Percentiles rank a stretch among this genome's conserved stretches.
Conservation (phyloP, 768 basidiomycete species). For the Amanita molliuscula region DNA sequence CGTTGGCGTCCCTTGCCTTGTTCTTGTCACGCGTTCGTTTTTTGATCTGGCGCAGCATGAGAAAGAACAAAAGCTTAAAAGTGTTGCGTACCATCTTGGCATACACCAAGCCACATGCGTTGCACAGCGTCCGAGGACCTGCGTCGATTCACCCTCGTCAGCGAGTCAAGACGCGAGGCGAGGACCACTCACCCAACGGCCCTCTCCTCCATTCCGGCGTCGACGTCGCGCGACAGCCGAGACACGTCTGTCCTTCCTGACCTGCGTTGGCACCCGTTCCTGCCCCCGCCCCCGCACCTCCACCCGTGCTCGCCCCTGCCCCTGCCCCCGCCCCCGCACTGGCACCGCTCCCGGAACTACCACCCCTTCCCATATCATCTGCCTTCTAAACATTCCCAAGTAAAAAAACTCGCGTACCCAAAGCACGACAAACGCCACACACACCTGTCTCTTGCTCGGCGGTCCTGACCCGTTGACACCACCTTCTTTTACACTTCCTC, state of each 20-base stretch:
- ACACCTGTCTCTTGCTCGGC: slow-evolving; percentile 12
- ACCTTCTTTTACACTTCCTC: too few species aligned
- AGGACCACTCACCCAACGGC: slow-evolving; percentile 53
- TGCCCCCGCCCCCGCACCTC: slow-evolving; percentile 28
- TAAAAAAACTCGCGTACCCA: slow-evolving; percentile 1
- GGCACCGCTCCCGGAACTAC: slow-evolving; percentile 11
- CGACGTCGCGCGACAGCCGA: slow-evolving; percentile 75
- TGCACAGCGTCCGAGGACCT: slow-evolving; percentile 80
- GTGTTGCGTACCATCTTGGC: slow-evolving; percentile 60
- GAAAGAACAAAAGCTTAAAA: not conserved
- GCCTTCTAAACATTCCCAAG: not conserved
- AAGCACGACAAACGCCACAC: slow-evolving; percentile 1
- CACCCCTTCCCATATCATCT: not conserved
- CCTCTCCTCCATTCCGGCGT: slow-evolving; percentile 85
- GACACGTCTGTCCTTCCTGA: slow-evolving; percentile 62
- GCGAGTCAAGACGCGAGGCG: slow-evolving; percentile 9
- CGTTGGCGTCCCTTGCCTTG: slow-evolving; percentile 8
- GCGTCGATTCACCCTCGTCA: slow-evolving; percentile 9
- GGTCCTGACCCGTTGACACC: slow-evolving; percentile 2
- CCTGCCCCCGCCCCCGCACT: slow-evolving; percentile 21
- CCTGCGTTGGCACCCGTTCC: slow-evolving; percentile 24
- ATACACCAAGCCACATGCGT: slow-evolving; percentile 81
- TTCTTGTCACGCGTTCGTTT: slow-evolving; percentile 21
- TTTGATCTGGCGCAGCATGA: slow-evolving; percentile 17
- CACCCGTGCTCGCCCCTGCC: slow-evolving; percentile 18